Base-by-base conservation (phyloP, 73 alveolate genomes). In the Diophrys sp. region DNA sequence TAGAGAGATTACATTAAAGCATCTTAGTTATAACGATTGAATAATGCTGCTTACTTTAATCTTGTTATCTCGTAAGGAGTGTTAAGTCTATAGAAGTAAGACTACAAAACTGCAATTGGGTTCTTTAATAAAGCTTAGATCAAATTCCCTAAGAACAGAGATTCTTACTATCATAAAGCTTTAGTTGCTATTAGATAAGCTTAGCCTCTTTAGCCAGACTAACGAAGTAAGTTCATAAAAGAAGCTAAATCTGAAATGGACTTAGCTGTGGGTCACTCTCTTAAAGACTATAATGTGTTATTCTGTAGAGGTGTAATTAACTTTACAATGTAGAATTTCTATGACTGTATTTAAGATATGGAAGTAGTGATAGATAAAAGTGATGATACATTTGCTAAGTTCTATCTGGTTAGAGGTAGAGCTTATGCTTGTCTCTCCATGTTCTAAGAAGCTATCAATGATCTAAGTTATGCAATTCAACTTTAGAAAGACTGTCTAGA, bases 391-490 rank as follows among this genome's bases (percentile, higher is more conserved):
- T 18, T 71, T 67, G 82, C 92, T 28, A 87, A 88, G 31, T 82
- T 33, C 74, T 88, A 88, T 56, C 75, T 88, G 33, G 88, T 87
- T 29, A 77, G 95, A 54, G 95, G 95, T 0, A 74, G 85, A 28
- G 84, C 89, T 77, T 87, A 81, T 67, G 91, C 95, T n/a, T 78
- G 91, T 29, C 75, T 88, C 23, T 56, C 78, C 27, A 88, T 83
- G 87, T 88, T 78, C 44, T 66, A 74, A 33, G 95, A 88, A 55
- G 95, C 95, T 0, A 73, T 88, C 28, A 83, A 80, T 18, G 95
- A 88, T 57, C 80, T 88, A 24, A 54, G 90, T 14, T 73, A 78
- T 23, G 95, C 95, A 25, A 70, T 88, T 1, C 75, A 85, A 25
- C 74, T 88, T 26, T 78, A 88, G 54, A 83, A 88, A 62, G 90